phyloP scores from a whole-genome alignment of 2,329 filamentous ascomycete genomes.

The Phialophora chinensis region DNA sequence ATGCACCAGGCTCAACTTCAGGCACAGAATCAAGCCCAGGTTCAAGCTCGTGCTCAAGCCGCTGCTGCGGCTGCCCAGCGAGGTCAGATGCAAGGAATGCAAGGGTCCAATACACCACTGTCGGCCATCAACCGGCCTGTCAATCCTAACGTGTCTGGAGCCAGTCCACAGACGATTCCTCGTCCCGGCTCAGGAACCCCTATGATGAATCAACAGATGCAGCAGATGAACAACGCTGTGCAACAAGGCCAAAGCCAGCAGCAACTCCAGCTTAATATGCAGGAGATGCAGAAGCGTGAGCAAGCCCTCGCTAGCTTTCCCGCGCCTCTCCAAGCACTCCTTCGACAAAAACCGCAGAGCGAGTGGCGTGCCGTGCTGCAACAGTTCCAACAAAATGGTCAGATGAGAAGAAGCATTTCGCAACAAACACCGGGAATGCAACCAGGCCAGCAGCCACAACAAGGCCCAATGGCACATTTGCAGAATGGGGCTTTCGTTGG shows the following conservation, averaged over 20 bases:
- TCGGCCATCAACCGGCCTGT: slow-evolving; percentile 51
- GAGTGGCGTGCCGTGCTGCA: slow-evolving; percentile 37
- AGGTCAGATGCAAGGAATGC: slow-evolving; percentile 51
- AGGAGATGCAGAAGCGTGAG: slow-evolving; percentile 35
- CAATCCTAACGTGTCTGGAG: slow-evolving; percentile 39
- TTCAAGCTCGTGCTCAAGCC: slow-evolving; percentile 48
- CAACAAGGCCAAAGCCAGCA: slow-evolving; percentile 33
- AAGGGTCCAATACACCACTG: slow-evolving; percentile 47
- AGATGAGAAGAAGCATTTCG: slow-evolving; percentile 40
- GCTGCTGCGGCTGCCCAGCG: slow-evolving; percentile 46
- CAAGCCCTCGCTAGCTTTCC: slow-evolving; percentile 36
- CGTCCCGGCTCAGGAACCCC: slow-evolving; percentile 36
- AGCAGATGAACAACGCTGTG: slow-evolving; percentile 24
- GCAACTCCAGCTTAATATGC: slow-evolving; percentile 33
- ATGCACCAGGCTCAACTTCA: slow-evolving; percentile 49
- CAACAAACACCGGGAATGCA: slow-evolving; percentile 35
- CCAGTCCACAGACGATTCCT: slow-evolving; percentile 31
- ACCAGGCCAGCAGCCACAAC: slow-evolving; percentile 18
- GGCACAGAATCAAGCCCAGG: slow-evolving; percentile 48
- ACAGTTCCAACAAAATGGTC: slow-evolving; percentile 35
- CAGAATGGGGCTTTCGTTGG: slow-evolving; percentile 35
- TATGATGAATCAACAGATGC: slow-evolving; percentile 35
- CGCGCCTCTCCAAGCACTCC: slow-evolving; percentile 31
- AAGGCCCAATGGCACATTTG: slow-evolving; percentile 23
- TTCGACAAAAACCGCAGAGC: slow-evolving; percentile 33